These are phyloP conservation scores for Ehretia macrophylla DNA, from an alignment of 257 asterid genomes.

Conservation along the genomic window DNA sequence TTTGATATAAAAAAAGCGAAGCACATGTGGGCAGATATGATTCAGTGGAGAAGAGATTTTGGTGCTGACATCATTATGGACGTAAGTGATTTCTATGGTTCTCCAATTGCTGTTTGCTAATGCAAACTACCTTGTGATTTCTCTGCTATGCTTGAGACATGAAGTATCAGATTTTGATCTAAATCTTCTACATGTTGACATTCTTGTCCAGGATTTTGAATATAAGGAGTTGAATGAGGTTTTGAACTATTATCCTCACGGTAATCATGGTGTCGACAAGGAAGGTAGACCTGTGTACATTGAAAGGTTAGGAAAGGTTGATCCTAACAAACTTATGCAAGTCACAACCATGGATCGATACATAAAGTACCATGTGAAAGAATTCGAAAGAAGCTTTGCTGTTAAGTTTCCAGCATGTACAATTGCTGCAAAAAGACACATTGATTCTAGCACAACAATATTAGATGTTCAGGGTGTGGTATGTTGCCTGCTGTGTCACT, in stretches of 20 bases:
- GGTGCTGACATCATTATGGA: conserved; percentile 72
- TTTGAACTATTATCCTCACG: conserved; percentile 85
- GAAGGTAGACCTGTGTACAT: conserved; percentile 92
- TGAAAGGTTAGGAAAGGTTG: conserved; percentile 88
- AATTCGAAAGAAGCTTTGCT: conserved; percentile 74
- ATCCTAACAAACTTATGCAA: conserved; percentile 84
- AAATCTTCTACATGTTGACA: neutral
- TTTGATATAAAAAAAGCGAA: conserved; percentile 82
- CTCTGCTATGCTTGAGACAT: neutral
- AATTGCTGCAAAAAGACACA: conserved; percentile 90
- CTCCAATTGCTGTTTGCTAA: neutral
- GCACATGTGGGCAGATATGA: conserved; percentile 98
- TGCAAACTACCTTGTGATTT: neutral
- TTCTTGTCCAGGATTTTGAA: conserved; percentile 69
- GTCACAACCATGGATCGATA: conserved; percentile 90
- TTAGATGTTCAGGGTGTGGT: conserved; percentile 99
- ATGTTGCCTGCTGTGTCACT: conserved; percentile 24
- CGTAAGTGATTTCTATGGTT: conserved; percentile 30
- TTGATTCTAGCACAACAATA: conserved; percentile 91
- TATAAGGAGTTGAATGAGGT: conserved; percentile 76
- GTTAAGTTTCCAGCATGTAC: conserved; percentile 94
- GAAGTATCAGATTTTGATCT: neutral
- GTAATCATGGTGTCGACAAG: conserved; percentile 94
- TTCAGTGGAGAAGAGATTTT: conserved; percentile 95
- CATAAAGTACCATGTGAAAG: conserved; percentile 78